Evolutionary conservation across 768 basidiomycete genomes (phyloP), one percentile per base, ranked within the genome.

Genomic region (Artomyces pyxidatus): DNA sequence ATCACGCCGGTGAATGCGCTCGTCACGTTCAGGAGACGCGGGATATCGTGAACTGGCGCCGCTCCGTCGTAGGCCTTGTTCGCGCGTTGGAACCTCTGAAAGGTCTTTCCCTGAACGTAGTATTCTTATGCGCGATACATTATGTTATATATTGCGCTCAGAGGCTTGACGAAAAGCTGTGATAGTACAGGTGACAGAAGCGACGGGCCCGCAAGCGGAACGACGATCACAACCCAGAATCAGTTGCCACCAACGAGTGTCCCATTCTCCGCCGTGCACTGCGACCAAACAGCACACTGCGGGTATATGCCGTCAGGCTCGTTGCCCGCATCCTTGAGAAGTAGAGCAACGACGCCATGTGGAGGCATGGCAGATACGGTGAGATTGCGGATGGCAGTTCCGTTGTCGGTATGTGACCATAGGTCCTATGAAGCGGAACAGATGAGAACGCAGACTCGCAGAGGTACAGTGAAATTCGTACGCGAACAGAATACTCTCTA

Each of bases 1-100:
- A 52, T 68, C 49, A 65, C 58, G 16, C 74, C 73, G 0, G 42
- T 52, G 32, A 64, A 66, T 11, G 23, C 60, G 0, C 51, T 53
- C 14, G 59, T 66, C 19, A 59, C 58, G 37, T 23, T 66, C 14
- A 35, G 32, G 17, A 35, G 32, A 7, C 32, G 32, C 11, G 6
- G n/a, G n/a, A n/a, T n/a, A n/a, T n/a, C n/a, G n/a, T n/a, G n/a
- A n/a, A n/a, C n/a, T n/a, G n/a, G n/a, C n/a, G n/a, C n/a, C n/a
- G n/a, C n/a, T n/a, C n/a, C n/a, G n/a, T n/a, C n/a, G n/a, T n/a
- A n/a, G n/a, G n/a, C n/a, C n/a, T n/a, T n/a, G n/a, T n/a, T n/a
- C n/a, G n/a, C n/a, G n/a, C n/a, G n/a, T n/a, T n/a, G n/a, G n/a
- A n/a, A n/a, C n/a, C n/a, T n/a, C n/a, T n/a, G n/a, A n/a, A n/a